These are phyloP conservation scores for Pythium monospermum DNA, from an alignment of 352 stramenopile genomes.

Conservation along the genomic window DNA sequence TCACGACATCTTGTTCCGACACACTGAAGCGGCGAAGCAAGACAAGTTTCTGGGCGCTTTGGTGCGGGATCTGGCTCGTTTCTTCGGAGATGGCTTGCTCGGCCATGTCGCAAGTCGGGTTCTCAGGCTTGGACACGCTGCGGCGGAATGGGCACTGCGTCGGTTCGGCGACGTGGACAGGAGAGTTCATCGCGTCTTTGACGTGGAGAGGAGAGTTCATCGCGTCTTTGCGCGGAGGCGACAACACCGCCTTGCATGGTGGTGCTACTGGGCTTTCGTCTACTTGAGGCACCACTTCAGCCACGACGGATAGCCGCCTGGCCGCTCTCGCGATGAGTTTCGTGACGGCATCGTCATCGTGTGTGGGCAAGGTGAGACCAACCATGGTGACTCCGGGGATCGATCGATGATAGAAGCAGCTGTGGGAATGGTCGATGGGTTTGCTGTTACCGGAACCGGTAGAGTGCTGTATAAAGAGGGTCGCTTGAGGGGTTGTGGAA, in stretches of 20 bases:
- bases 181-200: too few species aligned
- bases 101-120: conserved; percentile 56
- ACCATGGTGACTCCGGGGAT: background rate
- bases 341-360: conserved; percentile 1
- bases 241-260: too few species aligned
- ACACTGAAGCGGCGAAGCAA: conserved; percentile 65
- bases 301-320: background rate
- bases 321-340: conserved; percentile 11
- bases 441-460: too few species aligned
- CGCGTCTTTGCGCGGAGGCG: too few species aligned
- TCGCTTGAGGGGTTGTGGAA: too few species aligned
- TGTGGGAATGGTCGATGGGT: too few species aligned
- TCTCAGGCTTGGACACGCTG: conserved; percentile 48
- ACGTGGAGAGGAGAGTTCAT: too few species aligned
- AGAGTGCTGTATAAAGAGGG: too few species aligned
- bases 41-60: conserved; percentile 45
- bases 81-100: conserved; percentile 39
- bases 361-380: background rate
- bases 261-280: too few species aligned
- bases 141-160: conserved; percentile 33
- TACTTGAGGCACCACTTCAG: background rate
- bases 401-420: too few species aligned
- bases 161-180: too few species aligned
- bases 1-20: conserved; percentile 55
- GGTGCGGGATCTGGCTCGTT: conserved; percentile 25